Percentiles rank a stretch among this genome's conserved stretches.
Evolutionary conservation across 2,329 filamentous ascomycete genomes (phyloP).

Genomic region (Aspergillus sclerotialis): DNA sequence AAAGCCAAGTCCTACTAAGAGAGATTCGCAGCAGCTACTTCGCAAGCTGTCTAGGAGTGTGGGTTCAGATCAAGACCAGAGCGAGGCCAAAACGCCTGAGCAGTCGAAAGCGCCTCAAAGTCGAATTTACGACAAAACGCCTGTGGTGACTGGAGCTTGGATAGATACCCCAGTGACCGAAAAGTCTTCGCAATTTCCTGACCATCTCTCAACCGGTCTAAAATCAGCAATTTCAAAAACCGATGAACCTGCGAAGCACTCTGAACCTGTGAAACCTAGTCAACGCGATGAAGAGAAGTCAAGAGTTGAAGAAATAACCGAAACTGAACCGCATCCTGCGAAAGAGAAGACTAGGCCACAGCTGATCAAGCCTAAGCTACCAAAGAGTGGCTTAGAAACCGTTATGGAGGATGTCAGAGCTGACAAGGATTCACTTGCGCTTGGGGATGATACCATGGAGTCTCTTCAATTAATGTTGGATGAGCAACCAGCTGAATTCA

Average conservation of each 20-base stretch:
- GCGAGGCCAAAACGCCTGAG: constrained; percentile 27
- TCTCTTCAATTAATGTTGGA: constrained; percentile 38
- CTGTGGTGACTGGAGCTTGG: constrained; percentile 40
- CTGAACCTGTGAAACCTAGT: constrained; percentile 5
- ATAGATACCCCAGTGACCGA: constrained; percentile 41
- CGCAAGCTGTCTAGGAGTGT: constrained; percentile 35
- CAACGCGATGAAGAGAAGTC: constrained; percentile 3
- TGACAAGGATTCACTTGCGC: constrained; percentile 28
- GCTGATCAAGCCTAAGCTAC: constrained; percentile 31
- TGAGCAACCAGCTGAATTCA: constrained; percentile 17
- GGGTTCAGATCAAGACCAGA: constrained; percentile 24
- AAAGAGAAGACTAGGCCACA: constrained; percentile 9
- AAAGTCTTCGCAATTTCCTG: constrained; percentile 17
- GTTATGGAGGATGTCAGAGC: constrained; percentile 35
- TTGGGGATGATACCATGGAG: constrained; percentile 40
- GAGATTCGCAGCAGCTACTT: constrained; percentile 36
- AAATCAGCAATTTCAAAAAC: constrained; percentile 10
- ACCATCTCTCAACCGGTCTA: constrained; percentile 19
- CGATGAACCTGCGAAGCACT: constrained; percentile 4
- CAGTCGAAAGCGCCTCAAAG: constrained; percentile 21
- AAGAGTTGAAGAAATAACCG: not conserved
- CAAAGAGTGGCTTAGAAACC: constrained; percentile 36
- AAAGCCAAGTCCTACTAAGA: constrained; percentile 23
- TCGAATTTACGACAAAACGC: constrained; percentile 36
- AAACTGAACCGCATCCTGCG: not conserved